A percentile compares a stretch with the other conserved stretches of the same genome.
These are phyloP conservation scores for Ceratocystis cubensis DNA, from an alignment of 2,329 filamentous ascomycete species.

Conservation along the genomic window DNA sequence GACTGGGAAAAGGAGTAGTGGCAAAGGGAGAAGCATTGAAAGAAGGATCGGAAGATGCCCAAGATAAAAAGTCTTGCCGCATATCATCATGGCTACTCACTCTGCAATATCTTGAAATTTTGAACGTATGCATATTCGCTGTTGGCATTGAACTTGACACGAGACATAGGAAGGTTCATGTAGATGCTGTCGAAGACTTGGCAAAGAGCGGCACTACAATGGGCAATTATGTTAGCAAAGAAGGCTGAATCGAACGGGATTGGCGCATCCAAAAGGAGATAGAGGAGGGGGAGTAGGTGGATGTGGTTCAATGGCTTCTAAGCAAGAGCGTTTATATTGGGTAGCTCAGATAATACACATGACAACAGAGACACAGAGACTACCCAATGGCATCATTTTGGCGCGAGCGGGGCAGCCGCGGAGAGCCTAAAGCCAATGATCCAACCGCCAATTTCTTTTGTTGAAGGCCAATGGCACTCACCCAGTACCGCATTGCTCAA, in stretches of 20 bases:
- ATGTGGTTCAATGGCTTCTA: not conserved
- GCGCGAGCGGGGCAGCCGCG: not conserved
- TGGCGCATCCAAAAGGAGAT: not conserved
- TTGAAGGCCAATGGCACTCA: slow-evolving; percentile 35
- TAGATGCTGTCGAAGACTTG: slow-evolving; percentile 99
- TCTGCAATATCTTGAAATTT: slow-evolving; percentile 97
- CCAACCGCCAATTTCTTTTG: not conserved
- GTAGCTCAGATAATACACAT: not conserved
- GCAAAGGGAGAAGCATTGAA: not conserved
- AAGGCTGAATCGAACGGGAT: too few relatives aligned
- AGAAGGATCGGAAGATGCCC: not conserved
- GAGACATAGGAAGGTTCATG: slow-evolving; percentile 83
- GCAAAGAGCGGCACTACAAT: slow-evolving; percentile 73
- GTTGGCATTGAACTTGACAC: slow-evolving; percentile 97
- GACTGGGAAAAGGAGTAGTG: not conserved
- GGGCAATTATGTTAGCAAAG: slow-evolving; percentile 10
- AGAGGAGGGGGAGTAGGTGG: not conserved
- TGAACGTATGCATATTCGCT: slow-evolving; percentile 94
- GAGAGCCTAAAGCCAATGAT: not conserved
- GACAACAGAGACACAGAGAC: not conserved
- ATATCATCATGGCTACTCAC: slow-evolving; percentile 40
- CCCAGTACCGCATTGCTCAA: slow-evolving; percentile 98
- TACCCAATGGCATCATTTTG: not conserved
- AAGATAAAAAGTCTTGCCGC: slow-evolving; percentile 10
- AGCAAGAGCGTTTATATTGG: not conserved